Evolutionary conservation across 805 yeast species (phyloP).

Genomic region (Zygoascus bituminiphila): DNA sequence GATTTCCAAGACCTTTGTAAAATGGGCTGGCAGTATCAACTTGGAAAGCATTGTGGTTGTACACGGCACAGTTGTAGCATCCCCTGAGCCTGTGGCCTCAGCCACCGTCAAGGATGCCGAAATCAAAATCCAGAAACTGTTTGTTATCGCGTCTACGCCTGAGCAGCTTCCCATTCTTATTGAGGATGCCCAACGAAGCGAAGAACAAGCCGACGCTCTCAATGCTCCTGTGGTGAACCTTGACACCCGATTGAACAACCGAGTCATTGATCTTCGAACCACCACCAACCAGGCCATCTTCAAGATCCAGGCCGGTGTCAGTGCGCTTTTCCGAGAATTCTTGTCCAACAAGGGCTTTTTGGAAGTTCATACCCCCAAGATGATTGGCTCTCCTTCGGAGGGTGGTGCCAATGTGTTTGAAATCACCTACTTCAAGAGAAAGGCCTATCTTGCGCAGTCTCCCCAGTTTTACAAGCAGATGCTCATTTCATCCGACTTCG

Average conservation of each 20-base stretch:
- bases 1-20: constrained; percentile 90
- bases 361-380: constrained; percentile 94
- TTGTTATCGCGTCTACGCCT: constrained; percentile 79
- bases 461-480: constrained; percentile 98
- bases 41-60: constrained; percentile 89
- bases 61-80: constrained; percentile 73
- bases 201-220: constrained; percentile 70
- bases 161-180: constrained; percentile 86
- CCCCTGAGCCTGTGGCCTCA: constrained; percentile 78
- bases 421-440: constrained; percentile 83
- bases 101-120: constrained; percentile 90
- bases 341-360: constrained; percentile 58
- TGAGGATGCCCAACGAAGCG: constrained; percentile 94
- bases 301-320: constrained; percentile 85
- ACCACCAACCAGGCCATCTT: constrained; percentile 96
- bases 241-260: constrained; percentile 89
- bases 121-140: constrained; percentile 65
- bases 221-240: constrained; percentile 91
- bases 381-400: constrained; percentile 92
- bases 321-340: constrained; percentile 83
- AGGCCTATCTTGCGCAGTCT: constrained; percentile 93
- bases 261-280: constrained; percentile 95
- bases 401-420: constrained; percentile 98
- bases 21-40: constrained; percentile 83
- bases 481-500: constrained; percentile 96